Conservation (phyloP, 1,284 basidiomycete species). For the Fomitopsis pinicola region DNA sequence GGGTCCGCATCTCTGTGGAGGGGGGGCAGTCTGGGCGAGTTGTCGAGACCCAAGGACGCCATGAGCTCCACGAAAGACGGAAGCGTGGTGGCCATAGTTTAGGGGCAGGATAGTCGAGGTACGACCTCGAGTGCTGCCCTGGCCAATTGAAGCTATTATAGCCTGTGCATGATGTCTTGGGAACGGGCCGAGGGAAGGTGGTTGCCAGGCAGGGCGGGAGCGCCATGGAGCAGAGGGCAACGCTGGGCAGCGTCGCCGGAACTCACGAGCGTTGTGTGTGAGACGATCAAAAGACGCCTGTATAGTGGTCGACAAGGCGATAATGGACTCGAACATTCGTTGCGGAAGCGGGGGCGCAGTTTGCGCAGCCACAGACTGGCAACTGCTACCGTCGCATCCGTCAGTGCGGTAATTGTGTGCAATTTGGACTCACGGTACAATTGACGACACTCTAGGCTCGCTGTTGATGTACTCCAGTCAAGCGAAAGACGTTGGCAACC, state of each 20-base stretch:
- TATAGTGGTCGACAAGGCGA: constrained; percentile 14
- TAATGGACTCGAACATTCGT: neutral
- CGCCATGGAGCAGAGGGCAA: constrained; percentile 6
- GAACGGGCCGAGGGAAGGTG: constrained; percentile 26
- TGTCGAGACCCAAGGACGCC: constrained; percentile 70
- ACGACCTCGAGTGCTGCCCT: constrained; percentile 27
- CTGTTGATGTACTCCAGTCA: neutral
- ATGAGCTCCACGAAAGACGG: constrained; percentile 83
- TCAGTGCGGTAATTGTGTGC: neutral
- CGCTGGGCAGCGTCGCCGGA: constrained; percentile 3
- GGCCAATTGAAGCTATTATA: constrained; percentile 26
- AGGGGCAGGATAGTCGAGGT: constrained; percentile 16
- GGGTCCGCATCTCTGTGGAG: constrained; percentile 20
- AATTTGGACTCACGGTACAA: neutral
- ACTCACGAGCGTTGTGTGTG: constrained; percentile 3
- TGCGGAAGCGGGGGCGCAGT: constrained; percentile 1
- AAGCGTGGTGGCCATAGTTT: constrained; percentile 53
- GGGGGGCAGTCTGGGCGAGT: constrained; percentile 23
- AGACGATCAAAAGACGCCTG: constrained; percentile 12
- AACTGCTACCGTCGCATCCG: neutral
- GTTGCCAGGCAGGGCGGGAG: constrained; percentile 24
- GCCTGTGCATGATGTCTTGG: constrained; percentile 19
- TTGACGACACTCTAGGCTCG: neutral
- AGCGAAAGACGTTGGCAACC: neutral
- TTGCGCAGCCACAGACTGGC: neutral